Evolutionary conservation across 1,284 basidiomycete genomes (phyloP).

Genomic region (Ustilago loliicola): DNA sequence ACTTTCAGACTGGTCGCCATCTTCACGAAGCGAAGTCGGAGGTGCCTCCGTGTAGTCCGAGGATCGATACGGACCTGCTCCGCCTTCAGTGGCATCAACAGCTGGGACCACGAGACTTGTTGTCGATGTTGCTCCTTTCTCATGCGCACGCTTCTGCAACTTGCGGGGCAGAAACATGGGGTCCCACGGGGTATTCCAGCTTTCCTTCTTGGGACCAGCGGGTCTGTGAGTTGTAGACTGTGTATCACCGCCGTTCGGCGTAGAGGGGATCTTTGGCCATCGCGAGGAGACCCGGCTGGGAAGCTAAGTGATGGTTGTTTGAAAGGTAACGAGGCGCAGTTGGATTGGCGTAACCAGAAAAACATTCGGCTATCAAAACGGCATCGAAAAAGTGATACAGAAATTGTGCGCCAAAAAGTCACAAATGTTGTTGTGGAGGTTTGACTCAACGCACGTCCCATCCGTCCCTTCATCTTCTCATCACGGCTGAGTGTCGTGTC

Average conservation of each 20-base stretch:
- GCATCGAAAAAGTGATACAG: not conserved
- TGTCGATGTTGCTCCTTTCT: not conserved
- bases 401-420: constrained; percentile 5
- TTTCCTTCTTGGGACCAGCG: not conserved
- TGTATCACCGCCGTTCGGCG: not conserved
- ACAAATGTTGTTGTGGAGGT: constrained; percentile 26
- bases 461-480: not conserved
- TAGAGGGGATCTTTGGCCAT: not conserved
- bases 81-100: not conserved
- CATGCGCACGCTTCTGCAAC: constrained; percentile 27
- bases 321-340: not conserved
- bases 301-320: not conserved
- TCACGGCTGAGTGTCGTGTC: not conserved
- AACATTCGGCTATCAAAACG: not conserved
- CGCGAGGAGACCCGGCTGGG: not conserved
- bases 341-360: constrained; percentile 7
- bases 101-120: not conserved
- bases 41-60: too few relatives aligned
- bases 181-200: not conserved
- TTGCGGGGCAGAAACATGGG: constrained; percentile 42
- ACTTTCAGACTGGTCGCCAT: not conserved
- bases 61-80: constrained; percentile 21
- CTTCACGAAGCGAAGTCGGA: too few relatives aligned
- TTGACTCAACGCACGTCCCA: constrained; percentile 10
- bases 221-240: too few relatives aligned